Base-by-base conservation (phyloP, 1,284 basidiomycete species). In the Kwoniella shivajii region DNA sequence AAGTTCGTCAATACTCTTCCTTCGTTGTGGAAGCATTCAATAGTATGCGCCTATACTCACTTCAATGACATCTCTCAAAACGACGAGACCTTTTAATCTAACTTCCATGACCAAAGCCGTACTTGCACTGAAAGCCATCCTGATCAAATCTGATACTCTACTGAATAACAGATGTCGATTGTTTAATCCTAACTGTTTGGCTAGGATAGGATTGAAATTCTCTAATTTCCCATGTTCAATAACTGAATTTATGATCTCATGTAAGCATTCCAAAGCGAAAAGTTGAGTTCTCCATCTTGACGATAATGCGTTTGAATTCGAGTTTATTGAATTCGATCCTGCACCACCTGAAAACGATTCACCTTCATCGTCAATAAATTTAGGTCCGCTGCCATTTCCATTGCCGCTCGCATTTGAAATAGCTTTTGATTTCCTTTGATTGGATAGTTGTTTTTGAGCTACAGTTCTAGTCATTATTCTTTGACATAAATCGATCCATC, bases 401-500 rank as follows among this genome's bases (percentile, higher is more conserved):
- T 20, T n/a, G 22, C 13, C 2, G 46, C 30, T 38, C 22, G 47
- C 14, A 9, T 14, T n/a, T 37, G 33, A 39, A 41, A 10, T 14
- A 16, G 11, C 22, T 9, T 16, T 36, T 18, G 34, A 18, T 81
- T 30, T 78, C 66, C 53, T 54, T 52, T 59, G 52, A 20, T 51
- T 44, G 13, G 51, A 37, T 0, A 88, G 84, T 62, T 88, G 88
- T 14, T 88, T 91, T 16, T 89, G 60, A 3, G 68, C 63, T 10
- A 64, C 63, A 3, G 74, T 71, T 11, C 70, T 61, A 6, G 72
- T 87, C 90, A 98, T 96, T 76, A 99, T 98, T 31, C 92, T 83
- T 75, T 98, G 93, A 71, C 95, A 99, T 1, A 99, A 82, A 71
- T 96, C 93, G 60, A 99, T 96, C 96, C 96, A 99, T 1, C 93